Percentiles rank a stretch among this genome's conserved stretches.
Conservation (phyloP, 352 stramenopile genomes). For the Phytopythium aichiense region DNA sequence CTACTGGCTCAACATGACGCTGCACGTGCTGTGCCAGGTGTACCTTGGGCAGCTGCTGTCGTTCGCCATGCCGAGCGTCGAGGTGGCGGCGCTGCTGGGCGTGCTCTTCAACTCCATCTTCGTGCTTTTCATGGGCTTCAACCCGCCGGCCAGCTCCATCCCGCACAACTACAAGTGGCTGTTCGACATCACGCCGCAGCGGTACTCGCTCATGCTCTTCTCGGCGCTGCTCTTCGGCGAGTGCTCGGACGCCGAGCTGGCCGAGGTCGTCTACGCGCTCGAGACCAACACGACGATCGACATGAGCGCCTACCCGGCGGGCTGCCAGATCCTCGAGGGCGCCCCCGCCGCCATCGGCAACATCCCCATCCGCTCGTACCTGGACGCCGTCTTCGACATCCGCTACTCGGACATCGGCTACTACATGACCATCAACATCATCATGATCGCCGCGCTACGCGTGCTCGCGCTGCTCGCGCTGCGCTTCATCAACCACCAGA, state of each 20-base stretch:
- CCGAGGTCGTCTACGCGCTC: constrained; percentile 9
- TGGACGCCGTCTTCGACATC: constrained; percentile 31
- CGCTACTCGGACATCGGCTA: constrained; percentile 27
- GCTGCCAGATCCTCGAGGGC: constrained; percentile 27
- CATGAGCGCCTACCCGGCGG: constrained; percentile 16
- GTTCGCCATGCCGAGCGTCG: constrained; percentile 30
- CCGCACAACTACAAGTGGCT: constrained; percentile 30
- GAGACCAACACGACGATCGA: constrained; percentile 13
- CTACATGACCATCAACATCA: constrained; percentile 25
- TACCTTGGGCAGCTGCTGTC: constrained; percentile 34
- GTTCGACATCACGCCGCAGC: constrained; percentile 30
- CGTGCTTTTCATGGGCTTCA: constrained; percentile 51
- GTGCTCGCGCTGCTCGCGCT: constrained; percentile 38
- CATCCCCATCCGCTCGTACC: constrained; percentile 27
- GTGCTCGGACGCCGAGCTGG: constrained; percentile 22
- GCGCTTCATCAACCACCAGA: constrained; percentile 51
- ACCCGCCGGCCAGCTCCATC: constrained; percentile 26
- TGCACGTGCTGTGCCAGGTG: constrained; percentile 33
- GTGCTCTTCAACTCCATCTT: constrained; percentile 45
- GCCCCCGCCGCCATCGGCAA: constrained; percentile 16
- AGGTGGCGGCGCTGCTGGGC: constrained; percentile 27
- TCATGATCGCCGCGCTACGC: constrained; percentile 35
- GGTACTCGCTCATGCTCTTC: constrained; percentile 26
- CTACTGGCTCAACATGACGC: constrained; percentile 30
- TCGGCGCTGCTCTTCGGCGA: constrained; percentile 22